phyloP scores from a whole-genome alignment of 345 rosid genomes.

The Bruguiera gymnorhiza region DNA sequence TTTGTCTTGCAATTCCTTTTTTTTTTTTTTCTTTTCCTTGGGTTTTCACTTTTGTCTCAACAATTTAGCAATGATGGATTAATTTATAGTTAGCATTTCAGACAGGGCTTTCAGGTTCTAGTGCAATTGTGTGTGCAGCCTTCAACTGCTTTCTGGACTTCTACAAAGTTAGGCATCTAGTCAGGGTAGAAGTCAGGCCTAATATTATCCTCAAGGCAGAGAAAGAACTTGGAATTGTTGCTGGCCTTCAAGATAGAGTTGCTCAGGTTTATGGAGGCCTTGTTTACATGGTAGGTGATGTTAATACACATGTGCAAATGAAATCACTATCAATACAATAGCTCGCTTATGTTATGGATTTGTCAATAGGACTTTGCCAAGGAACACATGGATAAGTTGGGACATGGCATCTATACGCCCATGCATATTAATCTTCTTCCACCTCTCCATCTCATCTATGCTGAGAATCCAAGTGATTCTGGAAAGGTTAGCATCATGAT shows the following conservation, averaged over 20 bases:
- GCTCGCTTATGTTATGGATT: background rate
- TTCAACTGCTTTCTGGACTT: constrained; percentile 86
- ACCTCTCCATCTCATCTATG: constrained; percentile 77
- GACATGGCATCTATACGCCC: constrained; percentile 77
- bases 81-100: constrained; percentile 38
- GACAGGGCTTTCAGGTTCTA: constrained; percentile 98
- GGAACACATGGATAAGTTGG: constrained; percentile 74
- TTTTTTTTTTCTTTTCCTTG: background rate
- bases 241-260: constrained; percentile 97
- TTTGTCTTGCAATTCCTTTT: background rate
- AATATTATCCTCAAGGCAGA: constrained; percentile 71
- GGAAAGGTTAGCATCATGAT: constrained; percentile 63
- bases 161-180: constrained; percentile 70
- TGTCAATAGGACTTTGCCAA: constrained; percentile 65
- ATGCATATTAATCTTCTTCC: constrained; percentile 84
- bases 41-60: background rate
- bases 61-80: background rate
- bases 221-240: constrained; percentile 87
- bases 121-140: constrained; percentile 95
- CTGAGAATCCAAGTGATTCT: constrained; percentile 97
- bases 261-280: constrained; percentile 97
- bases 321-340: background rate
- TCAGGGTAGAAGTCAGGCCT: constrained; percentile 73
- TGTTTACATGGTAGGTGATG: constrained; percentile 69
- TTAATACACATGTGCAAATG: background rate